phyloP scores from a whole-genome alignment of 768 basidiomycete genomes.

The Rhizopogon sp. region DNA sequence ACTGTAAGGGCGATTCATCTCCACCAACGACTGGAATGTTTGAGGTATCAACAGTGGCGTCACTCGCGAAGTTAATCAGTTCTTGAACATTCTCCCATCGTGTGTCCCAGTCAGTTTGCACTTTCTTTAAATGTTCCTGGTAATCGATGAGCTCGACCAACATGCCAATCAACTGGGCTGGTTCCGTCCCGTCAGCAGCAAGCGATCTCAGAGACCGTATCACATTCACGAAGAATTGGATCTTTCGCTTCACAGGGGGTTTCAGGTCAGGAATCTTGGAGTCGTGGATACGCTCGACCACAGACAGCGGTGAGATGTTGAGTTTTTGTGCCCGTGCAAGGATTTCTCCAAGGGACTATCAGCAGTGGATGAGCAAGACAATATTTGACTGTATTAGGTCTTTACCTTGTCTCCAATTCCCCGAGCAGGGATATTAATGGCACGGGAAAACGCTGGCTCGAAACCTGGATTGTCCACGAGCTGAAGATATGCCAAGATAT shows the following conservation, averaged over 20 bases:
- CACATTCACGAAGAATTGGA: conserved; percentile 52
- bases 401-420: conserved; percentile 75
- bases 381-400: not conserved
- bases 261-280: conserved; percentile 60
- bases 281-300: conserved; percentile 62
- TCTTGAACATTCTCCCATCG: conserved; percentile 87
- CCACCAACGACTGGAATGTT: not conserved
- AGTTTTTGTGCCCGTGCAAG: conserved; percentile 44
- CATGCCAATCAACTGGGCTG: conserved; percentile 57
- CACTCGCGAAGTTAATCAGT: conserved; percentile 72
- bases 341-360: conserved; percentile 59
- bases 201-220: conserved; percentile 48
- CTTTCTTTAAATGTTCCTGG: conserved; percentile 61
- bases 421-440: conserved; percentile 66
- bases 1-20: not conserved
- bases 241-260: conserved; percentile 58
- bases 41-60: conserved; percentile 35
- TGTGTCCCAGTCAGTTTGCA: conserved; percentile 68
- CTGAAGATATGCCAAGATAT: conserved; percentile 78
- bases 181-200: conserved; percentile 53
- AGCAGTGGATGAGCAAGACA: not conserved
- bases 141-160: conserved; percentile 59
- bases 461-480: conserved; percentile 69
- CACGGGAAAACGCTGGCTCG: conserved; percentile 64
- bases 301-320: conserved; percentile 48